Conservation (phyloP, 768 basidiomycete species). For the Stropharia rugosoannulata region DNA sequence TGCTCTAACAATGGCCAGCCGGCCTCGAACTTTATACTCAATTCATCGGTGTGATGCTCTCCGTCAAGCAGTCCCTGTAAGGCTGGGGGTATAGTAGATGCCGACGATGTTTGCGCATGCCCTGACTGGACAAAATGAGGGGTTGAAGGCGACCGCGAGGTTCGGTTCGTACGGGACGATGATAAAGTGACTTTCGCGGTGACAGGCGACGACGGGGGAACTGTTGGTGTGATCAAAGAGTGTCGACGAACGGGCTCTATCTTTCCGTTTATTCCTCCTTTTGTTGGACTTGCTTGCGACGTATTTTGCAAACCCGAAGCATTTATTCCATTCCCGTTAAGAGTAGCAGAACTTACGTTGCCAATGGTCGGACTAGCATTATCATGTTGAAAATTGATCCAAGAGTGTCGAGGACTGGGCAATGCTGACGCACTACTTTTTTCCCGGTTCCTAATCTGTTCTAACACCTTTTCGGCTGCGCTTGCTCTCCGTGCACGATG, state of each 20-base stretch:
- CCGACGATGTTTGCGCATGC: constrained; percentile 21
- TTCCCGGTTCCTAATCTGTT: constrained; percentile 59
- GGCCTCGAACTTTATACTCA: constrained; percentile 78
- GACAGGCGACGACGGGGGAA: constrained; percentile 42
- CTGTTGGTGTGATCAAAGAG: constrained; percentile 34
- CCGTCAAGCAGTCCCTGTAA: constrained; percentile 74
- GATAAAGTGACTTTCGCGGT: constrained; percentile 31
- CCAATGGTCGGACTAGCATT: constrained; percentile 18
- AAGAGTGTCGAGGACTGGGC: constrained; percentile 42
- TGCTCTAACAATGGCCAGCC: constrained; percentile 81
- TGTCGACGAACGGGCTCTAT: constrained; percentile 35
- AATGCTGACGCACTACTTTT: constrained; percentile 32
- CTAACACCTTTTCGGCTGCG: constrained; percentile 68
- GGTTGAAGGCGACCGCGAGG: constrained; percentile 58
- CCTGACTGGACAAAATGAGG: constrained; percentile 33
- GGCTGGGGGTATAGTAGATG: constrained; percentile 50
- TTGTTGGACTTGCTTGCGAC: constrained; percentile 23
- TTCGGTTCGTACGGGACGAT: constrained; percentile 42
- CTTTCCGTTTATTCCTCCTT: constrained; percentile 14
- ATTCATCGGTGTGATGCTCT: constrained; percentile 89
- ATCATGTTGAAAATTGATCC: constrained; percentile 39
- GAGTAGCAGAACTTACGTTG: constrained; percentile 9
- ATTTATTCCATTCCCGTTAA: constrained; percentile 2
- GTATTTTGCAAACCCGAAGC: not conserved
- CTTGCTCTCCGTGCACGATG: constrained; percentile 53